Evolutionary conservation across 2,329 filamentous ascomycete genomes (phyloP), one percentile per base, ranked within the genome.

Genomic region (Tolypocladium endophyticum): DNA sequence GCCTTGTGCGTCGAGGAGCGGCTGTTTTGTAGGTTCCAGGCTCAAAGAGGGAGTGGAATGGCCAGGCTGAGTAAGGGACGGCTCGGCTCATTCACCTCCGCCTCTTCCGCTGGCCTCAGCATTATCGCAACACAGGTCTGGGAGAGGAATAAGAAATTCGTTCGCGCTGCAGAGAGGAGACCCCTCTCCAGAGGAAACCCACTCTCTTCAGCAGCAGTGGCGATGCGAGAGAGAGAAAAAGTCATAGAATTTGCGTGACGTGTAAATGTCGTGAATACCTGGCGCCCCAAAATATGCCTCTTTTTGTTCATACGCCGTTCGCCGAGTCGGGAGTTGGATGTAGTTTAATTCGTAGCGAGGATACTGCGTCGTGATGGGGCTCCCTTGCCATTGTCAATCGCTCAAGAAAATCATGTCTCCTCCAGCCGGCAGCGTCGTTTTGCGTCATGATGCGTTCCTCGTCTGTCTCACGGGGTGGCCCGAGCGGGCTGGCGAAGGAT

Each of bases 241-340:
- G 50, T 54, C 50, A 36, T 54, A 16, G 30, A 47, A 36, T 64
- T 68, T 64, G 63, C 66, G 58, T 57, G 59, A 63, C 56, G 69
- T 60, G 62, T 70, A 70, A 71, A 72, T 69, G 67, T 71, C 67
- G 70, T 69, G 64, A 67, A 68, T 41, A 70, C 69, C 69, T 65
- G 71, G 70, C 72, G 70, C 72, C 72, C 70, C 70, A 67, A 64
- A 65, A 68, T 70, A 72, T 73, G 67, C 70, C 69, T 71, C 64
- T 69, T 70, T 71, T 72, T 68, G 66, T 71, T 67, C 67, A 67
- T 73, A 70, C 72, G 71, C 72, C 72, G 70, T 74, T 73, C 72
- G 72, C 72, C 72, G 67, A 65, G 72, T 66, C 68, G 69, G 65
- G 67, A 69, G 67, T 67, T 52, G 69, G 65, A 65, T 68, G 65